Conservation (phyloP, 2,329 filamentous ascomycete genomes). For the Trichoderma sp. region DNA sequence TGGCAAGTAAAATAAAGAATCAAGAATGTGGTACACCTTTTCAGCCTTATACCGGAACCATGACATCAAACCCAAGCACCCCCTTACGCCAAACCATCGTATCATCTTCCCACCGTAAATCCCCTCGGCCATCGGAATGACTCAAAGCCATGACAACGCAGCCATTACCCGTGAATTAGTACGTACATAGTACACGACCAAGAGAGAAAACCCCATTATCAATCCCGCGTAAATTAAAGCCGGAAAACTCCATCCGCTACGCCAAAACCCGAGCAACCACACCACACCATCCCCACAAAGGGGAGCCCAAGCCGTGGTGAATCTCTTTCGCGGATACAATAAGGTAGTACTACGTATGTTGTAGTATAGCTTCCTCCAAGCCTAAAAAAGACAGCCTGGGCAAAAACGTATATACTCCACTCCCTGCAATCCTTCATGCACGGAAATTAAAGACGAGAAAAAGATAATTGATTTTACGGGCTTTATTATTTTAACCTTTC, state of each 20-base stretch:
- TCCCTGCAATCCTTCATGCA: neutral
- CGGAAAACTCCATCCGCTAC: neutral
- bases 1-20: neutral
- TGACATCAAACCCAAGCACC: neutral
- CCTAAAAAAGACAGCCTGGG: neutral
- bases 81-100: neutral
- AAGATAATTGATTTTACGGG: neutral
- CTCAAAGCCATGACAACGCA: neutral
- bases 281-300: neutral
- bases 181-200: neutral
- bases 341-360: too few species aligned
- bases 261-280: too few species aligned
- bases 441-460: neutral
- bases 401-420: neutral
- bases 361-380: neutral
- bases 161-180: neutral
- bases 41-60: constrained; percentile 6
- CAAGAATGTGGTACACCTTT: neutral
- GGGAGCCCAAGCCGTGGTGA: neutral
- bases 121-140: neutral
- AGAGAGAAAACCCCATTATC: neutral
- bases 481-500: neutral
- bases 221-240: neutral
- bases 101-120: neutral
- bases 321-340: neutral